Conservation (phyloP, 352 stramenopile genomes). For the Hyaloperonospora brassicae region DNA sequence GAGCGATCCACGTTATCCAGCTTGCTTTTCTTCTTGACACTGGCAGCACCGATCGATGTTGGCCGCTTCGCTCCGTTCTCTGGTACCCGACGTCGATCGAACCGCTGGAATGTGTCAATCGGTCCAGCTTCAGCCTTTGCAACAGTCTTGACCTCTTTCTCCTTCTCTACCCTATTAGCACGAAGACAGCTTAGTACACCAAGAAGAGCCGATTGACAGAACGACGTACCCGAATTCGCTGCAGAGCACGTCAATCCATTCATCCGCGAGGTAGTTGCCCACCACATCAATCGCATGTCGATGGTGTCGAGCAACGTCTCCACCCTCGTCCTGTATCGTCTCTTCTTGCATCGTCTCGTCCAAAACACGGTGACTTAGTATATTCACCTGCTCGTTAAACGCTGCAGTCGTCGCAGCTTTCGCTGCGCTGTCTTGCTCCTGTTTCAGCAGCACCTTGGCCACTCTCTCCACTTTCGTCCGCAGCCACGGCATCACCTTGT, state of each 20-base stretch:
- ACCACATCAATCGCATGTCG: constrained; percentile 54
- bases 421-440: constrained; percentile 15
- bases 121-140: constrained; percentile 6
- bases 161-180: constrained; percentile 25
- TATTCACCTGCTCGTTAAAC: constrained; percentile 33
- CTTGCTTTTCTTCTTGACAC: constrained; percentile 76
- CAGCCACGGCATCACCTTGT: constrained; percentile 51
- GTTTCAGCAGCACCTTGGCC: constrained; percentile 32
- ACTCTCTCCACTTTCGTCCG: constrained; percentile 40
- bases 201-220: not conserved
- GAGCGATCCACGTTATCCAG: constrained; percentile 62
- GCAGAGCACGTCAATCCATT: constrained; percentile 39
- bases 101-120: constrained; percentile 31
- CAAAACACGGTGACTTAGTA: constrained; percentile 17
- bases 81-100: constrained; percentile 23
- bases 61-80: constrained; percentile 36
- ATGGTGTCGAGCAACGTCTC: constrained; percentile 23
- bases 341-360: not conserved
- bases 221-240: constrained; percentile 46
- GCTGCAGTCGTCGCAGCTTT: constrained; percentile 16
- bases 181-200: constrained; percentile 1
- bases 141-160: constrained; percentile 14
- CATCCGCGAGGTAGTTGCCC: constrained; percentile 41
- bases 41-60: constrained; percentile 19
- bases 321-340: constrained; percentile 1